Base-by-base conservation (phyloP, 1,284 basidiomycete genomes). In the Moesziomyces sp. region DNA sequence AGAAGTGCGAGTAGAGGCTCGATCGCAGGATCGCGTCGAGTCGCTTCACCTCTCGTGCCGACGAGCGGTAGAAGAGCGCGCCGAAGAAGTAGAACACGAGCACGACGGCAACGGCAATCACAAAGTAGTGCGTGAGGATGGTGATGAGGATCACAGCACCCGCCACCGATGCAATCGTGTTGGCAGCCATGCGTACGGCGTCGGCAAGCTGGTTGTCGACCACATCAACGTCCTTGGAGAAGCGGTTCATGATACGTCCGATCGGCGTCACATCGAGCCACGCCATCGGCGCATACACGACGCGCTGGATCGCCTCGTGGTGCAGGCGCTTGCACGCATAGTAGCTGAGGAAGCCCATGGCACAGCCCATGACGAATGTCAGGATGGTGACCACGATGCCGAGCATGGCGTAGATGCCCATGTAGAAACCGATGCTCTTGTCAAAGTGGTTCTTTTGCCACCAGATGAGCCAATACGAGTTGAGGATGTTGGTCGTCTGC, bases 31-130 rank as follows among this genome's bases (percentile, higher is more conserved):
- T 77, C 0, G 90, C 90, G 80, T 92, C 91, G 18, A 92, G 82
- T 13, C 90, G 88, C 87, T 97, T 97, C 74, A 97, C 87, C 83
- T 97, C 94, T 77, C 94, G 88, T 4, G 94, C 93, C 79, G 91
- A 93, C 1, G 91, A 88, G 44, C 93, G 90, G 83, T 97, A 97
- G 86, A 95, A 96, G 5, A 87, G 83, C 7, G 92, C 91, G 55
- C 77, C 74, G 30, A 73, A 68, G 57, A 66, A 79, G 61, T 83
- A 83, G 52, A 81, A 77, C 30, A 82, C 47, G 33, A 82, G 62
- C 14, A 84, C 54, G 38, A 66, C 71, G 7, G 76, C 81, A 3
- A 84, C 90, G 86, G 81, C 89, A 88, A 74, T 67, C 11, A 72
- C 58, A 47, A 92, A 92, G 84, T 91, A 92, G 69, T 89, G 89